phyloP scores from a whole-genome alignment of 164 flowering plant species.

The Magnolia changhungtana region DNA sequence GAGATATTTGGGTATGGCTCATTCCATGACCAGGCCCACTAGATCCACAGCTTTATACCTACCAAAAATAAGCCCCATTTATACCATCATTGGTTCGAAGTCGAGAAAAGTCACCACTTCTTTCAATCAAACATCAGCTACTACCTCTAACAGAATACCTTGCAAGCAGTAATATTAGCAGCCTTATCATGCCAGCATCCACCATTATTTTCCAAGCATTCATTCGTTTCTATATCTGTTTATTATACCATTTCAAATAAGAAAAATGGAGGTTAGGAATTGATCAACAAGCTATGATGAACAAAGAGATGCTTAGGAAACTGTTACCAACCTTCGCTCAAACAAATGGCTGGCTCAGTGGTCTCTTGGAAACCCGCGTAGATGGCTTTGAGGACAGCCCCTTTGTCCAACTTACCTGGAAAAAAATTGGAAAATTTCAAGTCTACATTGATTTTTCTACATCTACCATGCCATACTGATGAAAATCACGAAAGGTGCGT shows the following conservation, averaged over 20 bases:
- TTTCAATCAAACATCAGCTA: neutral
- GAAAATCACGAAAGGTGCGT: neutral
- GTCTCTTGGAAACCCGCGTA: conserved; percentile 93
- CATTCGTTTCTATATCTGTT: conserved; percentile 82
- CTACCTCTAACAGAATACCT: conserved; percentile 39
- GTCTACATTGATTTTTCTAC: neutral
- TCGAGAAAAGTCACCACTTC: neutral
- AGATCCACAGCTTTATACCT: neutral
- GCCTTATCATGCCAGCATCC: conserved; percentile 89
- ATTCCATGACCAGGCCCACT: neutral
- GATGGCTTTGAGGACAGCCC: conserved; percentile 90
- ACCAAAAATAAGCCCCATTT: neutral
- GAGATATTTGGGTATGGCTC: neutral
- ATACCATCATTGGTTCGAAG: neutral
- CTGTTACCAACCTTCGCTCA: conserved; percentile 54
- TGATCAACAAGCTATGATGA: neutral
- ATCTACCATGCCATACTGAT: neutral
- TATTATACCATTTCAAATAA: neutral
- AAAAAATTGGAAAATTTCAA: conserved; percentile 6
- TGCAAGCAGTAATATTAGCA: conserved; percentile 82
- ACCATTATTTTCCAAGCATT: conserved; percentile 82
- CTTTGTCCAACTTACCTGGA: conserved; percentile 84
- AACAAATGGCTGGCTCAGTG: conserved; percentile 86
- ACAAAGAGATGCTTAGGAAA: neutral
- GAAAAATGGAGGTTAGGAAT: neutral